Base-by-base conservation (phyloP, 2,329 filamentous ascomycete species). In the Colletotrichum endophyticum region DNA sequence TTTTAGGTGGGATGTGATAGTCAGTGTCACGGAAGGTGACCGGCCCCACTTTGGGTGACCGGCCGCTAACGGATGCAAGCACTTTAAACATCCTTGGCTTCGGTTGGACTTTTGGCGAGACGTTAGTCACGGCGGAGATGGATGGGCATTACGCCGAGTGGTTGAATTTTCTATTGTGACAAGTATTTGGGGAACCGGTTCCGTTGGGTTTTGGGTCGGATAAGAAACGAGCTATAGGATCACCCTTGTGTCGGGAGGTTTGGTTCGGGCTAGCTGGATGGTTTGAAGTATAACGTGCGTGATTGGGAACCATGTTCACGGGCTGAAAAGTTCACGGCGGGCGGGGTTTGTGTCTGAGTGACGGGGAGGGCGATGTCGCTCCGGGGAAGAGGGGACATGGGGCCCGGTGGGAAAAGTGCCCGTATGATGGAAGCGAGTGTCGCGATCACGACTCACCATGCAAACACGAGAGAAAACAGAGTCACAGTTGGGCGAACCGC, bases 31-130 rank as follows among this genome's bases (percentile, higher is more conserved):
- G 19, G 56, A 28, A 59, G 5, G 30, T 30, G 6, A 59, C 8
- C 22, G 30, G 30, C 59, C 30, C 59, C 59, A 63, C 59, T 36
- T 34, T 34, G 12, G 44, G n/a, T 9, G 44, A 56, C 71, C 44
- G 56, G 56, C 66, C 63, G 32, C 70, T 64, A 30, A 75, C 69
- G 30, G 44, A 66, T 69, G 70, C 73, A 73, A 68, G 56, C 73
- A 76, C 73, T 76, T 61, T 34, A 69, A 28, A 22, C 27, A 34
- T 25, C 62, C 72, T 13, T 70, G 67, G 25, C 34, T n/a, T n/a
- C 28, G 19, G 25, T 25, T 15, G 28, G 32, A 27, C 19, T 8
- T 53, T 36, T 66, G 49, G 70, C 53, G 63, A 73, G 63, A 69
- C 70, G 30, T 73, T 73, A 57, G 70, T 73, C n/a, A 57, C 30